Conservation (phyloP, 2,329 filamentous ascomycete genomes). For the Verruconis gallopava region DNA sequence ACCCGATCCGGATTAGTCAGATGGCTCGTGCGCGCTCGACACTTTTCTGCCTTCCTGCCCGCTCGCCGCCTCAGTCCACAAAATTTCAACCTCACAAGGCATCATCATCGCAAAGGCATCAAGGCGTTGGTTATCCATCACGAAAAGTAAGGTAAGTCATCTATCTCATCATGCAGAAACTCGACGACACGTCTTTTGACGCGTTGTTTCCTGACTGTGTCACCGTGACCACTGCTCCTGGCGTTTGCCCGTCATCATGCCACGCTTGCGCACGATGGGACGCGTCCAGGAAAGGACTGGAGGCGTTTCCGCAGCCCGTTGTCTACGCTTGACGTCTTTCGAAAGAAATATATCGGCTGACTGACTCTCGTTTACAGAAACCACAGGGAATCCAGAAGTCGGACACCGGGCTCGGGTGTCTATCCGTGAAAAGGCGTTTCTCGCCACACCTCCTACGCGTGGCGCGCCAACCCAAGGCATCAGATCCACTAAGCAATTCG, state of each 20-base stretch:
- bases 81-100: neutral
- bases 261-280: neutral
- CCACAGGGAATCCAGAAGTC: neutral
- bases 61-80: neutral
- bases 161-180: neutral
- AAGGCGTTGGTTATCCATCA: neutral
- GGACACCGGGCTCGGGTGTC: neutral
- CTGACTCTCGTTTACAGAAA: neutral
- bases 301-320: neutral
- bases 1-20: too few species aligned
- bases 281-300: neutral
- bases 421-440: too few species aligned
- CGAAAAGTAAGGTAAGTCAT: conserved; percentile 1
- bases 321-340: neutral
- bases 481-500: neutral
- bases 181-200: neutral
- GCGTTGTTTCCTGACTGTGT: neutral
- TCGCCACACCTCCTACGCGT: neutral
- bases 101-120: neutral
- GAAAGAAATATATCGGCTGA: neutral
- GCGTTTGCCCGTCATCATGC: neutral
- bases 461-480: neutral
- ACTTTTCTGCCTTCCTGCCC: too few species aligned
- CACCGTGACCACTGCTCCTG: neutral
- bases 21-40: too few species aligned